Evolutionary conservation across 345 rosid species (phyloP).

Genomic region (Hypericum androsaemum): DNA sequence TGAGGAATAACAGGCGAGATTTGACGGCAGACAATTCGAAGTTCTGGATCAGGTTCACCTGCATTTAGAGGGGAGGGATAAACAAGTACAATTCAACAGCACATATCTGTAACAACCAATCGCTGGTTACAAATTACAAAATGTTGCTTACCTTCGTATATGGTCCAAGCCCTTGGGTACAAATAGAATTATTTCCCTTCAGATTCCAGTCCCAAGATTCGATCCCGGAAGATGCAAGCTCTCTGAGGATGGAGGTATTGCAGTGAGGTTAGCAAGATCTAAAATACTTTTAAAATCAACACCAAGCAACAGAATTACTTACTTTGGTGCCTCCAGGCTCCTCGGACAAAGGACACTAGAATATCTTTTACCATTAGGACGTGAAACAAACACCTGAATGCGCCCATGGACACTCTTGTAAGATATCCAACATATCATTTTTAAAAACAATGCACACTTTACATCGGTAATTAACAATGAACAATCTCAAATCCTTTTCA

Average conservation of each 20-base stretch:
- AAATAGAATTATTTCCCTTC: conserved; percentile 61
- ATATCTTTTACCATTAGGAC: conserved; percentile 53
- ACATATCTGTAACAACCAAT: conserved; percentile 1
- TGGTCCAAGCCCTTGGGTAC: conserved; percentile 94
- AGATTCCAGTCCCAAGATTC: conserved; percentile 94
- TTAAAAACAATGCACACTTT: conserved; percentile 5
- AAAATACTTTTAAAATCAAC: no score
- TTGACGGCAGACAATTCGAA: conserved; percentile 77
- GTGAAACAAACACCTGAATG: conserved; percentile 69
- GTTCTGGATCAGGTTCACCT: conserved; percentile 95
- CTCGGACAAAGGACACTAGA: conserved; percentile 72
- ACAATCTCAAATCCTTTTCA: background rate
- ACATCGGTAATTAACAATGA: conserved; percentile 2
- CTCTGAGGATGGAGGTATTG: conserved; percentile 30
- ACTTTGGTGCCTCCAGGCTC: conserved; percentile 44
- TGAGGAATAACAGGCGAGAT: conserved; percentile 88
- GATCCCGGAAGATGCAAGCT: conserved; percentile 49
- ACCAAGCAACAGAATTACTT: conserved; percentile 17
- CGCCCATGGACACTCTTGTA: background rate
- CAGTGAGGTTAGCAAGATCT: no score
- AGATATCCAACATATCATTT: conserved; percentile 2
- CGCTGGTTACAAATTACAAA: no score
- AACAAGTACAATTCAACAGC: background rate
- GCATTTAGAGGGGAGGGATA: conserved; percentile 15
- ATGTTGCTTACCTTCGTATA: conserved; percentile 83